A percentile compares a stretch with the other conserved stretches of the same genome.
These are phyloP conservation scores for Epithemia pelagica DNA, from an alignment of 108 stramenopile genomes.

Conservation along the genomic window DNA sequence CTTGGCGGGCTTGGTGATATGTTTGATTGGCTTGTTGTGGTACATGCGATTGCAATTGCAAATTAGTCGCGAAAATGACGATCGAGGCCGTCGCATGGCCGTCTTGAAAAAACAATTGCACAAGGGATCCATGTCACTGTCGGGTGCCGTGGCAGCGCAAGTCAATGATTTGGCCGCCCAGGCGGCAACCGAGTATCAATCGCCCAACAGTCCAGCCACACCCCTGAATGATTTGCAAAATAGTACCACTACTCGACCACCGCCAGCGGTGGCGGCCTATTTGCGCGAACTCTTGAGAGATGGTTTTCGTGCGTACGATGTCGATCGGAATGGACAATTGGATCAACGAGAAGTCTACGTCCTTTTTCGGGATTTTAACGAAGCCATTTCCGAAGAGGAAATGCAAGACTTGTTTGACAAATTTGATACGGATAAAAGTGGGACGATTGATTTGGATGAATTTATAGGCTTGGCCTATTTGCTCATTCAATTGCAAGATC, in stretches of 20 bases:
- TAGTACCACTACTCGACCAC: constrained; percentile 13
- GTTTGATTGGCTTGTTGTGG: constrained; percentile 51
- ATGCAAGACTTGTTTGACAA: constrained; percentile 43
- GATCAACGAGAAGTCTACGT: constrained; percentile 63
- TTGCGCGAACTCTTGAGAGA: constrained; percentile 67
- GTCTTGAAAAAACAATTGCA: constrained; percentile 61
- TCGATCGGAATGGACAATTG: constrained; percentile 52
- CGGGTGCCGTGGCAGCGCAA: constrained; percentile 49
- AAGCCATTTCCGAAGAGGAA: constrained; percentile 40
- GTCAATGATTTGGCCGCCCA: constrained; percentile 12
- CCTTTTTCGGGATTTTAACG: constrained; percentile 76
- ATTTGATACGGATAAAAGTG: constrained; percentile 67
- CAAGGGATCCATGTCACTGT: constrained; percentile 50
- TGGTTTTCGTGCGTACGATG: constrained; percentile 84
- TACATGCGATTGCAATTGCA: constrained; percentile 73
- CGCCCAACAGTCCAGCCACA: neutral
- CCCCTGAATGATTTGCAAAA: constrained; percentile 8
- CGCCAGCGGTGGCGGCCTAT: constrained; percentile 34
- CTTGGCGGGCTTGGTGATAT: constrained; percentile 43
- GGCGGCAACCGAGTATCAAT: constrained; percentile 12
- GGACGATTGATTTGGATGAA: constrained; percentile 76
- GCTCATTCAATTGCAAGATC: constrained; percentile 41
- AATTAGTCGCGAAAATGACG: constrained; percentile 45
- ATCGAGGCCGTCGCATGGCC: constrained; percentile 58
- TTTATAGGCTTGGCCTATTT: constrained; percentile 80